phyloP scores from a whole-genome alignment of 208 protist species.

The Wallacemonas rigidus region DNA sequence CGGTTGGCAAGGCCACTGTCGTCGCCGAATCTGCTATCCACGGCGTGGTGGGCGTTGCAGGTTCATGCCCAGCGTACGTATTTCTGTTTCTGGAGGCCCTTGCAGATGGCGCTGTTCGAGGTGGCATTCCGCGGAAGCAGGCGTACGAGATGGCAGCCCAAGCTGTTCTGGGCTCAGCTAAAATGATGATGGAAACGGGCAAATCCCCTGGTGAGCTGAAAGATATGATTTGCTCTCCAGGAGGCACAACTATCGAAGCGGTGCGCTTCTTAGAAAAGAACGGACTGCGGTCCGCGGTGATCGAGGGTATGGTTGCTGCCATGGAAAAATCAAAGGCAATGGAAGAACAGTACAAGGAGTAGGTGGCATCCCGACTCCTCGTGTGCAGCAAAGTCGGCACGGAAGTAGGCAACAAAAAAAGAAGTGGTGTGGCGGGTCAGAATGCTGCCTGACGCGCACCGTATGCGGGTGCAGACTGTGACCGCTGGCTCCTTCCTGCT shows the following conservation, averaged over 20 bases:
- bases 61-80: conserved; percentile 95
- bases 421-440: not conserved
- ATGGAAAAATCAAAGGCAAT: conserved; percentile 90
- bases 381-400: not conserved
- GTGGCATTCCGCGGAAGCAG: conserved; percentile 84
- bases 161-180: conserved; percentile 91
- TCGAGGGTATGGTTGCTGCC: conserved; percentile 91
- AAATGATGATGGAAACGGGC: conserved; percentile 83
- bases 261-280: conserved; percentile 91
- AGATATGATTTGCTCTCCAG: conserved; percentile 93
- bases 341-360: conserved; percentile 49
- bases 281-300: conserved; percentile 88
- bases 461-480: too few relatives aligned
- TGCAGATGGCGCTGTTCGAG: conserved; percentile 93
- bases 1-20: conserved; percentile 68
- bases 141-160: conserved; percentile 92
- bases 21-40: conserved; percentile 82
- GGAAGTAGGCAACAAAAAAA: not conserved
- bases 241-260: conserved; percentile 96
- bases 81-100: conserved; percentile 97
- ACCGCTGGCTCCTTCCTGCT: too few relatives aligned
- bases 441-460: too few relatives aligned
- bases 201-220: conserved; percentile 85
- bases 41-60: conserved; percentile 94
- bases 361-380: not conserved